Base-by-base conservation (phyloP, 1,139 yeast genomes). In the Yamadazyma diospyri region DNA sequence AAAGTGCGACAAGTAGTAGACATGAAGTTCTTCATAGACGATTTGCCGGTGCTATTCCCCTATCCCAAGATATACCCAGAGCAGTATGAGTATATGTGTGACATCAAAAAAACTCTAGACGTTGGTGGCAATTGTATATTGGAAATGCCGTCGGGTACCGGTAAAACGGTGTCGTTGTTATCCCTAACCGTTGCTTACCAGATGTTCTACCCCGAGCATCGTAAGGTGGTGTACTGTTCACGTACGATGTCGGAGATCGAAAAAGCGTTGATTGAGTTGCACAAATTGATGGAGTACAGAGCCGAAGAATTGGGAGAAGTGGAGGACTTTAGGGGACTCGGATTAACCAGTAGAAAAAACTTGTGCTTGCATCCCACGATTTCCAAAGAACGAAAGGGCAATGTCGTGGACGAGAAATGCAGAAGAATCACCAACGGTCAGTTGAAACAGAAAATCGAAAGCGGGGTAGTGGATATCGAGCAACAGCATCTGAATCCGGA, bases 91-190 rank as follows among this genome's bases (percentile, higher is more conserved):
- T 92, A 92, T 61, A 92, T 92, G 97, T 78, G 94, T 47, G 97
- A 92, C 57, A 82, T 92, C 47, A 92, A 92, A 63, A 80, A 81
- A 55, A 85, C 97, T 1, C 64, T 92, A 32, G 99, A 92, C 65
- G 95, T 83, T 2, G 97, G 97, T 1, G 98, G 97, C n/a, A 88
- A 89, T 57, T 85, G 97, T 62, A 89, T 92, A 36, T 60, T 92
- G 52, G 99, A 92, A 64, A 92, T 92, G 99, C 99, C 99, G 49
- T 92, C 99, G n/a, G 99, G 99, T 2, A 92, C 99, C 4, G 99
- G 99, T 27, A 92, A 92, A 56, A 92, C 99, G 25, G 85, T 92
- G 4, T 88, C 97, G 1, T 69, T 92, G 53, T 68, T 92, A 27
- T 87, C 97, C 1, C 61, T 92, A 27, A 87, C 97, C 0, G 87